A percentile compares a stretch with the other conserved stretches of the same genome.
Evolutionary conservation across 768 basidiomycete species (phyloP).

Genomic region (Boletus bicolor): DNA sequence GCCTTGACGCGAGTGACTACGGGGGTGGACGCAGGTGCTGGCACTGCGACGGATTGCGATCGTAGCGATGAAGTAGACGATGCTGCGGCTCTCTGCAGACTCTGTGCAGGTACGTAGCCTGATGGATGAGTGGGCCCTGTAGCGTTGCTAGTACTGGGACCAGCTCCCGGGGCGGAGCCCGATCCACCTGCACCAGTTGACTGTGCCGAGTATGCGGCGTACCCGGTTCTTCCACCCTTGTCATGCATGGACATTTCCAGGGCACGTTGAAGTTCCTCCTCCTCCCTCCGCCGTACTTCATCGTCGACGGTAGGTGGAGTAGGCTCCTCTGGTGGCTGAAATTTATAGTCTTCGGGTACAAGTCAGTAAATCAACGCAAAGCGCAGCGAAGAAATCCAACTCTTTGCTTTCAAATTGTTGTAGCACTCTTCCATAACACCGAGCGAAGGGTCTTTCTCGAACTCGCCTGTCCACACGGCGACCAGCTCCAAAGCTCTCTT

Average conservation of each 20-base stretch:
- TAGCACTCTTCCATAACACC: slow-evolving; percentile 92
- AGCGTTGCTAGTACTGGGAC: slow-evolving; percentile 18
- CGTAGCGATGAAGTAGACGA: slow-evolving; percentile 29
- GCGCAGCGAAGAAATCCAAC: slow-evolving; percentile 38
- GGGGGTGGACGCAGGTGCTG: slow-evolving; percentile 18
- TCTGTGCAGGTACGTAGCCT: slow-evolving; percentile 58
- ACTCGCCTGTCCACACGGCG: slow-evolving; percentile 81
- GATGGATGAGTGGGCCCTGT: slow-evolving; percentile 42
- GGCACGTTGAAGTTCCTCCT: slow-evolving; percentile 91
- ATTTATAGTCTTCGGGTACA: slow-evolving; percentile 59
- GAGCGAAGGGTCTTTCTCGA: slow-evolving; percentile 72
- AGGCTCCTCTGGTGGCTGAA: slow-evolving; percentile 57
- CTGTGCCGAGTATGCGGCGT: slow-evolving; percentile 44
- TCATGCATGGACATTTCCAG: slow-evolving; percentile 93
- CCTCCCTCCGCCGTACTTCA: slow-evolving; percentile 78
- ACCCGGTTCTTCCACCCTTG: slow-evolving; percentile 70
- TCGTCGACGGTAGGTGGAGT: slow-evolving; percentile 73
- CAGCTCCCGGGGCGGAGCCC: slow-evolving; percentile 16
- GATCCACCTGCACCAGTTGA: slow-evolving; percentile 38
- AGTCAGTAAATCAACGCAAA: slow-evolving; percentile 11
- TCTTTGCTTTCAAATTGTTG: slow-evolving; percentile 75
- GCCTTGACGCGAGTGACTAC: slow-evolving; percentile 85
- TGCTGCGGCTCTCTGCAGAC: slow-evolving; percentile 36
- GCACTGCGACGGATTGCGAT: slow-evolving; percentile 16
- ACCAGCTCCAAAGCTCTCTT: slow-evolving; percentile 68